These are phyloP conservation scores for Didymella pinodella DNA, from an alignment of 2,329 filamentous ascomycete genomes.

Conservation along the genomic window DNA sequence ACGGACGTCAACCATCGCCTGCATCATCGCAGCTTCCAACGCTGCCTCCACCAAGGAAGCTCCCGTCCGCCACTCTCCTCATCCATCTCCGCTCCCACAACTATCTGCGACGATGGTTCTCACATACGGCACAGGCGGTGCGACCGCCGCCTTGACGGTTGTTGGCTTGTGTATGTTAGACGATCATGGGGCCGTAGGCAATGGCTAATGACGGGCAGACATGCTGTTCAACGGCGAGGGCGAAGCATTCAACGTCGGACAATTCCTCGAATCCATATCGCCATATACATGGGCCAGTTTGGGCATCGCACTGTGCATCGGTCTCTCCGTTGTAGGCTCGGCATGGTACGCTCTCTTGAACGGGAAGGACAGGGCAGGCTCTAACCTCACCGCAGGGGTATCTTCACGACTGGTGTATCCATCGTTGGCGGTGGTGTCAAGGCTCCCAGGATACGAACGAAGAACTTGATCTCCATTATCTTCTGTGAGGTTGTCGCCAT, in stretches of 20 bases:
- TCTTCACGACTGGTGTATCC: constrained; percentile 97
- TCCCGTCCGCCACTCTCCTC: constrained; percentile 36
- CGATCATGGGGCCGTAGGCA: constrained; percentile 29
- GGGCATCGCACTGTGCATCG: constrained; percentile 93
- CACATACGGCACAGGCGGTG: constrained; percentile 73
- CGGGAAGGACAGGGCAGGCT: constrained; percentile 3
- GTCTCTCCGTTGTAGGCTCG: constrained; percentile 93
- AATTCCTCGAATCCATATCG: constrained; percentile 91
- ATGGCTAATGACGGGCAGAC: constrained; percentile 66
- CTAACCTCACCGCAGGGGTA: constrained; percentile 73
- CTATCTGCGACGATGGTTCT: constrained; percentile 69
- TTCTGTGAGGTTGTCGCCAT: constrained; percentile 99
- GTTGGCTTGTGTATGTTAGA: constrained; percentile 77
- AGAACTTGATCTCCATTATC: constrained; percentile 99
- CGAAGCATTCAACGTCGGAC: constrained; percentile 94
- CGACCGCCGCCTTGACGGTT: constrained; percentile 72
- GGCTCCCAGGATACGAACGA: constrained; percentile 96
- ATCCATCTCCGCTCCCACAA: constrained; percentile 33
- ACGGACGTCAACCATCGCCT: constrained; percentile 10
- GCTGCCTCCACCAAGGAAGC: constrained; percentile 37
- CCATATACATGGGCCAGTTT: constrained; percentile 92
- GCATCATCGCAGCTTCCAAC: constrained; percentile 34
- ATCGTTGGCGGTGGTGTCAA: constrained; percentile 97
- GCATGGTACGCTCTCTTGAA: constrained; percentile 75
- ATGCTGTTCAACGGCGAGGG: constrained; percentile 98